Conservation (phyloP, 495 filamentous ascomycete genomes). For the Chaetomium cochliodes region DNA sequence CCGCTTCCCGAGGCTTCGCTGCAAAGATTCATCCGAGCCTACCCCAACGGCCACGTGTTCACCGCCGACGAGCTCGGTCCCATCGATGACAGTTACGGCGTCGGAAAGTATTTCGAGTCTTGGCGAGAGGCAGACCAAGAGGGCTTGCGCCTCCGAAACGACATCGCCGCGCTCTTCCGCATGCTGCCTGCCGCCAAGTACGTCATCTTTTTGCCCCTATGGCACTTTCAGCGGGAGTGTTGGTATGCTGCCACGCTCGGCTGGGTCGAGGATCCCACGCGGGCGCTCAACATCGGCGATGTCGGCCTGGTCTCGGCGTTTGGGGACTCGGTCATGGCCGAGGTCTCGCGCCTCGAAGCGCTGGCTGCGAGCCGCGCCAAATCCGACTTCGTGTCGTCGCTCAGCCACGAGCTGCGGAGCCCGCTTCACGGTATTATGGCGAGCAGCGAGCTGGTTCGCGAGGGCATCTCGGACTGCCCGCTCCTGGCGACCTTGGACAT, state of each 20-base stretch:
- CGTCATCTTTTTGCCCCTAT: conserved; percentile 61
- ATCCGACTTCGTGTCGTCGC: conserved; percentile 66
- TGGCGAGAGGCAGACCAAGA: conserved; percentile 5
- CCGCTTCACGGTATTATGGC: conserved; percentile 76
- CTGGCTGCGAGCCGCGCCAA: conserved; percentile 52
- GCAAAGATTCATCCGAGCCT: conserved; percentile 39
- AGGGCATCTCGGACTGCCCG: conserved; percentile 50
- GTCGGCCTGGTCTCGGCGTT: conserved; percentile 52
- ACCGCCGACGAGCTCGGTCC: conserved; percentile 42
- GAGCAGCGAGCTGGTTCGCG: conserved; percentile 66
- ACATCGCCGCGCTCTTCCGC: conserved; percentile 30
- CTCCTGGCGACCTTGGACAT: conserved; percentile 69
- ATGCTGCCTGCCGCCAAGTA: conserved; percentile 49
- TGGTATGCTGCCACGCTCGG: conserved; percentile 70
- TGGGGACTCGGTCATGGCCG: conserved; percentile 60
- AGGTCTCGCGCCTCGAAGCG: conserved; percentile 54
- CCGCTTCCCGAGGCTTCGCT: conserved; percentile 39
- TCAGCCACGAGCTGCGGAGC: conserved; percentile 75
- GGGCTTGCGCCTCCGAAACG: conserved; percentile 13
- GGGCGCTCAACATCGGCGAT: conserved; percentile 48
- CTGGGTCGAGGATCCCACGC: conserved; percentile 53
- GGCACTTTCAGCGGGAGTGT: conserved; percentile 65
- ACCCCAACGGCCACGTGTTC: conserved; percentile 44
- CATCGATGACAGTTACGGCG: conserved; percentile 34
- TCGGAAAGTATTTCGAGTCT: conserved; percentile 21